These are phyloP conservation scores for Alternaria ethzedia DNA, from an alignment of 2,329 filamentous ascomycete species.

Conservation along the genomic window DNA sequence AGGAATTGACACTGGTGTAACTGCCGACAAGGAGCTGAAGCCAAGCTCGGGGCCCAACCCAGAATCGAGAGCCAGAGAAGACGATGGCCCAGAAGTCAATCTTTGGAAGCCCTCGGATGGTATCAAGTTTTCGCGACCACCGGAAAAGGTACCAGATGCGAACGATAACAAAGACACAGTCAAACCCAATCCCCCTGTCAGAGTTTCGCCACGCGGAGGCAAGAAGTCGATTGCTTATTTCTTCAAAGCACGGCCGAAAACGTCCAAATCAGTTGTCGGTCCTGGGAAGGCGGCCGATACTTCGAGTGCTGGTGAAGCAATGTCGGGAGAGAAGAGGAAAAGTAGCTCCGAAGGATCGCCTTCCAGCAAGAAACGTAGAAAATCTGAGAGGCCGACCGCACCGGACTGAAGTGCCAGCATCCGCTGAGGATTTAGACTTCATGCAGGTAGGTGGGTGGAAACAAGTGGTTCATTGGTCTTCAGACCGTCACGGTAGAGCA, in stretches of 20 bases:
- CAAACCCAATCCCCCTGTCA: not conserved
- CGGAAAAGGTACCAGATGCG: not conserved
- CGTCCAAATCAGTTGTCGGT: not conserved
- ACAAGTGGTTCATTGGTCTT: too few species aligned
- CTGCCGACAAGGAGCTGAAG: not conserved
- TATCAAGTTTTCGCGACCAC: not conserved
- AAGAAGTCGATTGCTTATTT: not conserved
- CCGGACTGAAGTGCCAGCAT: not conserved
- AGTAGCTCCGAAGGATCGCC: not conserved
- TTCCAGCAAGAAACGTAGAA: not conserved
- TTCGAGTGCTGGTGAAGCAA: not conserved
- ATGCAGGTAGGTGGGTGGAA: not conserved
- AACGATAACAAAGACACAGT: not conserved
- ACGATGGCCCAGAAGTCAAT: not conserved
- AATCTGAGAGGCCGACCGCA: not conserved
- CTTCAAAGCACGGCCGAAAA: not conserved
- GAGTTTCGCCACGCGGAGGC: not conserved
- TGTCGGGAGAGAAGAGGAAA: not conserved
- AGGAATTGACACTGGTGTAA: too few species aligned
- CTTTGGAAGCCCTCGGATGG: not conserved
- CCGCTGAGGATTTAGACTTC: not conserved
- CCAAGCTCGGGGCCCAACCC: not conserved
- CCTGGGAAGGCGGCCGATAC: not conserved
- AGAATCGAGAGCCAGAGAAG: not conserved
- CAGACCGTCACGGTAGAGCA: too few species aligned